A percentile compares a stretch with the other conserved stretches of the same genome.
phyloP scores from a whole-genome alignment of 495 filamentous ascomycete genomes.

The Bathelium albidoporum region DNA sequence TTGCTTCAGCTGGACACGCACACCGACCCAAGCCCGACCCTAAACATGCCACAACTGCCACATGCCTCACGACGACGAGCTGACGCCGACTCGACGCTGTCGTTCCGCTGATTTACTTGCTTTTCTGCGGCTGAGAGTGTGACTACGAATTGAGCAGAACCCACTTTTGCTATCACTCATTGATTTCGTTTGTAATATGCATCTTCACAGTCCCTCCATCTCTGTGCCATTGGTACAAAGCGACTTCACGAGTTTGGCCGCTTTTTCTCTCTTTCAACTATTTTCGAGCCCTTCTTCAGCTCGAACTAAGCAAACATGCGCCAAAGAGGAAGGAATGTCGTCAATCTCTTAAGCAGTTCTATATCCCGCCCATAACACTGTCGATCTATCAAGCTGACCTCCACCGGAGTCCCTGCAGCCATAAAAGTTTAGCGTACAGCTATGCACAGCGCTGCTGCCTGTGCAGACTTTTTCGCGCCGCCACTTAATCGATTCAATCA shows the following conservation, averaged over 20 bases:
- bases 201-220: too few relatives aligned
- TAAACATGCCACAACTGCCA: neutral
- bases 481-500: neutral
- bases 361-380: neutral
- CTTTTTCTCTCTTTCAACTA: neutral
- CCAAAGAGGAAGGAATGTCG: neutral
- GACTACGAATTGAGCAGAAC: neutral
- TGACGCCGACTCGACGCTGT: neutral
- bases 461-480: neutral
- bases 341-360: neutral
- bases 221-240: neutral
- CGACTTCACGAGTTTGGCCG: neutral
- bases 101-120: neutral
- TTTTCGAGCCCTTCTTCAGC: neutral
- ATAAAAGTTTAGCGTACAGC: neutral
- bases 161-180: neutral
- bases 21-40: neutral
- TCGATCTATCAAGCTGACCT: neutral
- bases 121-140: neutral
- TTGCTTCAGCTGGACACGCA: neutral
- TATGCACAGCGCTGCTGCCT: neutral
- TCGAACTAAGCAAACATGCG: neutral
- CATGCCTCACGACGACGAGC: neutral
- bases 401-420: neutral
- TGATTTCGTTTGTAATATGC: neutral